phyloP scores from a whole-genome alignment of 805 yeast genomes.

The Yarrowia sp. region DNA sequence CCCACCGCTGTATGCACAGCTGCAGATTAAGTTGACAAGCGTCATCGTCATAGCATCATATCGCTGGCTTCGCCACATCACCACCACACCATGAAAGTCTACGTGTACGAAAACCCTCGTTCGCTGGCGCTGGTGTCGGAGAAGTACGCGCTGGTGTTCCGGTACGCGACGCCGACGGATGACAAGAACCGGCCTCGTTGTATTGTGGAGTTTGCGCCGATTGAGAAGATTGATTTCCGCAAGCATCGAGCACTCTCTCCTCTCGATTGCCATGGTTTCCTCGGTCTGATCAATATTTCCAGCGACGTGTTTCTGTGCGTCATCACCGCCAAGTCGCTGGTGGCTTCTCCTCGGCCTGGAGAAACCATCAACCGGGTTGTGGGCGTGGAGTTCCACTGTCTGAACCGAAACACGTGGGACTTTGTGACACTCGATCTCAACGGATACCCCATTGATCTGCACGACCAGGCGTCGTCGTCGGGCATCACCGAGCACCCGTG shows the following conservation, averaged over 20 bases:
- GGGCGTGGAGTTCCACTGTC: constrained; percentile 85
- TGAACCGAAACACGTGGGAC: constrained; percentile 80
- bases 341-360: constrained; percentile 80
- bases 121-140: constrained; percentile 70
- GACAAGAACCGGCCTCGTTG: constrained; percentile 44
- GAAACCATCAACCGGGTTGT: constrained; percentile 81
- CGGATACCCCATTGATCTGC: constrained; percentile 65
- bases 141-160: constrained; percentile 64
- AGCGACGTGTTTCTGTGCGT: constrained; percentile 75
- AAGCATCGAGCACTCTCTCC: constrained; percentile 52
- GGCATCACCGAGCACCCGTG: constrained; percentile 74
- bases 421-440: constrained; percentile 69
- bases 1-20: background rate
- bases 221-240: constrained; percentile 51
- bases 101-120: constrained; percentile 68
- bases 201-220: constrained; percentile 57
- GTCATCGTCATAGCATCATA: background rate
- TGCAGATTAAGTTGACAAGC: background rate
- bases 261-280: constrained; percentile 58
- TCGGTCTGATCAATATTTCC: constrained; percentile 79
- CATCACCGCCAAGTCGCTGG: constrained; percentile 76
- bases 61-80: background rate
- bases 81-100: constrained; percentile 60
- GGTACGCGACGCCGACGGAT: constrained; percentile 44
- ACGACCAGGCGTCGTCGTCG: constrained; percentile 46